phyloP scores from a whole-genome alignment of 2,329 filamentous ascomycete species.

The Microcera coccophila region DNA sequence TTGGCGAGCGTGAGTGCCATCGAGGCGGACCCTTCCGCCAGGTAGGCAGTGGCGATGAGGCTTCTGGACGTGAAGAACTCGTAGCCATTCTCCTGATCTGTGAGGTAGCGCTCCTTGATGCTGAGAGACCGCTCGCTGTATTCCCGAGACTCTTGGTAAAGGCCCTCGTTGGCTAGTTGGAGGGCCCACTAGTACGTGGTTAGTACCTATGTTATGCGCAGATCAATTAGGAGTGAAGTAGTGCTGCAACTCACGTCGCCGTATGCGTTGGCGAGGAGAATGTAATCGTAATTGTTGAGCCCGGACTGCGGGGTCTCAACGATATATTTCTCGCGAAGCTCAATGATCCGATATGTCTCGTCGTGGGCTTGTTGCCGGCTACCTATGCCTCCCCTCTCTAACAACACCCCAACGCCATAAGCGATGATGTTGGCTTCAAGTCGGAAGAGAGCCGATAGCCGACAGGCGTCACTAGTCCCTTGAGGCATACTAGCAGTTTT shows the following conservation, averaged over 20 bases:
- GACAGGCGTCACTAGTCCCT: too few species aligned
- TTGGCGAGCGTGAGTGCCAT: background rate
- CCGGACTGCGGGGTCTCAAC: background rate
- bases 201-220: too few species aligned
- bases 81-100: background rate
- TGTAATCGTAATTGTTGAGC: background rate
- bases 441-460: too few species aligned
- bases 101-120: conserved; percentile 1
- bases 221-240: too few species aligned
- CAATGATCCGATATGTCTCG: background rate
- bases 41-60: background rate
- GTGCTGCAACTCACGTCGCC: too few species aligned
- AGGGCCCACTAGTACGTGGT: too few species aligned
- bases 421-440: conserved; percentile 1
- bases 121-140: conserved; percentile 1
- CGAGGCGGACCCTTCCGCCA: background rate
- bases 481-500: too few species aligned
- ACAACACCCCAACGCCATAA: conserved; percentile 3
- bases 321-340: background rate
- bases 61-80: conserved; percentile 4
- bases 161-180: conserved; percentile 1
- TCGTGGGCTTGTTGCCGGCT: conserved; percentile 1
- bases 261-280: background rate
- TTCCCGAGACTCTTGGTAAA: background rate
- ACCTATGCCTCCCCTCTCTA: background rate